Evolutionary conservation across 257 asterid genomes (phyloP), one percentile per base, ranked within the genome.

Genomic region (Nicotiana tabacum): DNA sequence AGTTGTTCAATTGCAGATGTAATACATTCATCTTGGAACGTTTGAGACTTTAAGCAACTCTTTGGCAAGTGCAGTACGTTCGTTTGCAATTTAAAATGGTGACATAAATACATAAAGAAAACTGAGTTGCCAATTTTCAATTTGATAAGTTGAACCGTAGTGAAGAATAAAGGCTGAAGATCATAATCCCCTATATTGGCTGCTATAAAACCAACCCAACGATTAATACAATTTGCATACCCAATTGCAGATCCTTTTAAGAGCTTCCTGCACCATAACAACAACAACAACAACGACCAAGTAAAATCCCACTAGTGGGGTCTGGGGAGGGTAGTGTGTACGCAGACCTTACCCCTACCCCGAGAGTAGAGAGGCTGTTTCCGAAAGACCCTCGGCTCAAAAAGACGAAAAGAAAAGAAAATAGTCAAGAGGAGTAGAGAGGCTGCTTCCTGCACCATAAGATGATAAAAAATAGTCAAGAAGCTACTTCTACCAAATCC

Each of bases 161-260:
- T 83, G 85, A 88, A 88, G 83, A 93, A 84, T 85, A 92, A 87
- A 80, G 90, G 83, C 48, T 90, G 94, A 88, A 94, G 90, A 86
- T 90, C 98, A 83, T 88, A 85, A 86, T 90, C 92, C 12, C 62
- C 83, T 66, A 89, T 60, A 86, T 92, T 90, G 85, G 87, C 90
- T 24, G 92, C 89, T 88, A 94, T 83, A 90, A 94, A 96, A 83
- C 86, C 88, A 86, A 94, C 98, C 98, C 98, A 93, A 55, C 92
- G 82, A 88, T 93, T 98, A 29, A 94, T 79, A 88, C 95, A 96
- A 90, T 91, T 94, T 43, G 87, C 87, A 30, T 86, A 96, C 86
- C 98, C 98, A 93, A 83, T 97, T 91, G 92, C 98, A 94, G 77
- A 92, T 85, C 90, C 66, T 91, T 87, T 91, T 85, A 9, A 93